A percentile compares a stretch with the other conserved stretches of the same genome.
Conservation (phyloP, 2,329 filamentous ascomycete genomes). For the Diplodia scrobiculata region DNA sequence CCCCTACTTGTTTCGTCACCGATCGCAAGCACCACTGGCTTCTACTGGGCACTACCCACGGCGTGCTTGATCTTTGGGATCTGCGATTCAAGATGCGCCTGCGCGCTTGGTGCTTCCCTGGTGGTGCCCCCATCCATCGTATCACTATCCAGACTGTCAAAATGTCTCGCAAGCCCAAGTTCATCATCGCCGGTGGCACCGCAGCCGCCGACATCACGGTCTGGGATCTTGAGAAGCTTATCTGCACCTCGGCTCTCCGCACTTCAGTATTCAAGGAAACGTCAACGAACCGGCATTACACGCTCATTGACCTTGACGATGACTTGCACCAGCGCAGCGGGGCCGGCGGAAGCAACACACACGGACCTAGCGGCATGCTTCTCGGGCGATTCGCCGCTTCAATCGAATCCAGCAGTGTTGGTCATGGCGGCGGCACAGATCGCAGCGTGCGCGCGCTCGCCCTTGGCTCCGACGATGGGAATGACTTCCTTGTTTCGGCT, state of each 20-base stretch:
- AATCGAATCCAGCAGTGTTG: conserved; percentile 46
- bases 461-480: conserved; percentile 70
- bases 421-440: conserved; percentile 51
- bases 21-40: conserved; percentile 88
- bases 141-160: conserved; percentile 66
- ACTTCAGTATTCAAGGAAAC: conserved; percentile 54
- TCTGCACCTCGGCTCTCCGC: conserved; percentile 87
- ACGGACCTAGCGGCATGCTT: conserved; percentile 60
- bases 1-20: conserved; percentile 86
- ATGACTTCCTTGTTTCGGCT: conserved; percentile 81
- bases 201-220: conserved; percentile 86
- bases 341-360: conserved; percentile 41
- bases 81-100: conserved; percentile 88
- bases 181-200: conserved; percentile 86
- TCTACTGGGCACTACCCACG: conserved; percentile 86
- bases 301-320: conserved; percentile 86
- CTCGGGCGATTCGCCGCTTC: conserved; percentile 79
- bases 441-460: conserved; percentile 74
- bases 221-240: conserved; percentile 90
- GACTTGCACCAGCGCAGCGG: conserved; percentile 43
- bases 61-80: conserved; percentile 92
- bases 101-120: conserved; percentile 84
- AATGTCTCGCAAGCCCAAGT: conserved; percentile 69
- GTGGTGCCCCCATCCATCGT: conserved; percentile 76
- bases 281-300: conserved; percentile 39